Evolutionary conservation across 2,329 filamentous ascomycete species (phyloP), one percentile per base, ranked within the genome.

Genomic region (Leptographium procerum): DNA sequence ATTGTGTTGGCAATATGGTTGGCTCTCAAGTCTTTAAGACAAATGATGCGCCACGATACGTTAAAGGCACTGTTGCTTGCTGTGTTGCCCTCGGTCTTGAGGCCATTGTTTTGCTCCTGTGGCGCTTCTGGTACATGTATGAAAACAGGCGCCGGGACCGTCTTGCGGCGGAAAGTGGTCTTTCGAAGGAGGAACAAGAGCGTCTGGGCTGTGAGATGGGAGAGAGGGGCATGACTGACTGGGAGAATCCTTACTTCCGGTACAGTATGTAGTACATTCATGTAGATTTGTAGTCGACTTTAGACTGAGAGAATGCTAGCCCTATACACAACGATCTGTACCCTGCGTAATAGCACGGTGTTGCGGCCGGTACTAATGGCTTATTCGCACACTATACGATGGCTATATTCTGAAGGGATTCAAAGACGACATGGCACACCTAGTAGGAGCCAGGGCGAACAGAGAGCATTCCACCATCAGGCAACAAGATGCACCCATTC

Each of bases 21-120:
- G 76, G 77, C 4, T 78, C 81, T 5, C 81, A 84, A 65, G 75
- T 76, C 3, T 85, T 84, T 69, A 72, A 72, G 51, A 80, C 77
- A 0, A 70, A 75, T 57, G 80, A 85, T 64, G 77, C 75, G 0
- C 81, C 81, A 1, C 72, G 78, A 50, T 88, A 86, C 1, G 82
- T 86, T 58, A 75, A 85, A 66, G 75, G 72, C 10, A 79, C 75
- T 1, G 71, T 76, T 60, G 72, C 71, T 3, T 73, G 70, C 14
- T 74, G 72, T 53, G 71, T 70, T 8, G 8, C 69, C 26, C 36
- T 57, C 22, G 56, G 56, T 2, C 48, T 57, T 19, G 56, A 57
- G 7, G n/a, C 34, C 3, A 4, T 69, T 68, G 26, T 75, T 75
- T 0, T 67, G 73, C 3, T 24, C 68, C 14, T 66, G 81, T 48